Evolutionary conservation across 331 rosid species (phyloP), one percentile per base, ranked within the genome.

Genomic region (Dryas integrifolia): DNA sequence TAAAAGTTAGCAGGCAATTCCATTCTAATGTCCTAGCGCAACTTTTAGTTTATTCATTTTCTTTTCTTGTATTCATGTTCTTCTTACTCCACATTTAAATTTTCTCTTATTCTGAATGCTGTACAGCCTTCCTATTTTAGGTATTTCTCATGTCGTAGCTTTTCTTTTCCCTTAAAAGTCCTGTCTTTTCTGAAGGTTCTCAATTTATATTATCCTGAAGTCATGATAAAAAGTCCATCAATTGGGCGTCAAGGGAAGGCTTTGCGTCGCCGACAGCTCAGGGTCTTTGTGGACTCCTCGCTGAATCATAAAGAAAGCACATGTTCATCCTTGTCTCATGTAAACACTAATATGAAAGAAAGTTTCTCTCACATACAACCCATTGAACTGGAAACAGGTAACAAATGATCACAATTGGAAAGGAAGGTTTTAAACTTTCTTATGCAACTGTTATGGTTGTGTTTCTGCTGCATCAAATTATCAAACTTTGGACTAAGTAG

Each of bases 201-300:
- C 70, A 85, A 74, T 49, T 77, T 79, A 67, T 83, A 89, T 77
- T 85, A 88, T 80, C 96, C 96, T 0, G 88, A 94, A 74, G 81
- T 91, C 74, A 45, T 72, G 50, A 76, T 16, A 72, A 78, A 75
- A 51, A 82, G 81, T 79, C 96, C 92, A 67, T 91, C 97, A 59
- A 85, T 94, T 82, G 97, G 98, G 58, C 97, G 96, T 57, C 96
- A 89, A 80, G 97, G 98, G 80, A 94, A 94, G 87, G 90, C 97
- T 81, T 85, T 94, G 82, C 96, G 93, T 39, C 89, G 90, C 69
- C 82, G 76, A 76, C 87, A 86, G 68, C 88, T 78, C 58, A 85
- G 83, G 78, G 87, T 68, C 65, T 48, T 38, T 62, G 49, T 65
- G 11, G 77, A 80, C 77, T 81, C 90, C 64, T 72, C 24, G 45